Conservation (phyloP, 208 protist genomes). For the Phytomonas francai region DNA sequence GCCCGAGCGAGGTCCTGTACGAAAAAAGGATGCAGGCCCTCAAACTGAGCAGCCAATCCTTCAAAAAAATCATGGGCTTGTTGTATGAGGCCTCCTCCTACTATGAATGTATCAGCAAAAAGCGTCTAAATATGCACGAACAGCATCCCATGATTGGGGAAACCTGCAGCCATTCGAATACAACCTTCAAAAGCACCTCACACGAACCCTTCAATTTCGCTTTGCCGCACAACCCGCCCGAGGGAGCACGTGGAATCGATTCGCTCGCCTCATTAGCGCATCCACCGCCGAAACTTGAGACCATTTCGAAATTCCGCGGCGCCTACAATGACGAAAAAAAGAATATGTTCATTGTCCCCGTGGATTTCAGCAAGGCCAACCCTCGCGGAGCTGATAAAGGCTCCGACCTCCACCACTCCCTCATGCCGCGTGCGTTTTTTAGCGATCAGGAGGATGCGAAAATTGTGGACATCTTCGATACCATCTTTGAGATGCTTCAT, state of each 20-base stretch:
- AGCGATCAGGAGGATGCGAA: conserved; percentile 37
- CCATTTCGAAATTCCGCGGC: too few relatives aligned
- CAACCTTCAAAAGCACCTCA: too few relatives aligned
- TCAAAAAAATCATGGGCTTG: conserved; percentile 41
- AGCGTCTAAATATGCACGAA: conserved; percentile 1
- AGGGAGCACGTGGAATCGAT: too few relatives aligned
- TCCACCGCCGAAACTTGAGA: too few relatives aligned
- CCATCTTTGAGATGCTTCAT: conserved; percentile 34
- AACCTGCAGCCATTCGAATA: background rate
- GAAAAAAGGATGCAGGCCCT: conserved; percentile 46
- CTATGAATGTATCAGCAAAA: conserved; percentile 15
- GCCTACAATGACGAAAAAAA: too few relatives aligned
- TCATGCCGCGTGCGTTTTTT: conserved; percentile 35
- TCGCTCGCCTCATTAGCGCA: too few relatives aligned
- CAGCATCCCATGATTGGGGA: background rate
- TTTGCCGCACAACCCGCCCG: too few relatives aligned
- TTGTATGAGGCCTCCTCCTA: conserved; percentile 35
- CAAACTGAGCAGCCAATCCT: conserved; percentile 20
- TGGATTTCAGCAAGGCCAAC: background rate
- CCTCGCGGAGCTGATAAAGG: background rate
- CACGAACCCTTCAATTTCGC: too few relatives aligned
- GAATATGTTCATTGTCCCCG: background rate
- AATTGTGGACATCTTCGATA: conserved; percentile 30
- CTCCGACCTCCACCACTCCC: background rate
- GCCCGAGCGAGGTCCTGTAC: conserved; percentile 44